Base-by-base conservation (phyloP, 2,329 filamentous ascomycete species). In the Diaporthe eres region DNA sequence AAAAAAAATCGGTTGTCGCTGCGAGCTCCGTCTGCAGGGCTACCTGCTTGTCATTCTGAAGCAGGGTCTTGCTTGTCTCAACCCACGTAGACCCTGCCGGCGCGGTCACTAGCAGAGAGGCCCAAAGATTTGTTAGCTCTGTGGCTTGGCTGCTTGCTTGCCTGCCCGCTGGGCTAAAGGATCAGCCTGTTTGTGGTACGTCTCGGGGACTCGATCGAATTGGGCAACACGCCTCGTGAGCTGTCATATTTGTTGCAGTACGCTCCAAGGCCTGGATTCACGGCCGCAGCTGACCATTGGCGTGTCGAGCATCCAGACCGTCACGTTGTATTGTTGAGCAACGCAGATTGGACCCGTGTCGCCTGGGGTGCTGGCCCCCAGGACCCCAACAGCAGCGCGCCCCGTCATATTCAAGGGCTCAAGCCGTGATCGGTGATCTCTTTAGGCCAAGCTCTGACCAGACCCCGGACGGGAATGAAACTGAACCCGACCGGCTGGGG, bases 21-120 rank as follows among this genome's bases (percentile, higher is more conserved):
- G 57, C n/a, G 57, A 61, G 44, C 71, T 19, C 47, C 44, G 34
- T 31, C 49, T 67, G 44, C 47, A 65, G 34, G 60, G 34, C n/a
- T 39, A 28, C 49, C 25, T 13, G 10, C 68, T 44, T 55, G 49
- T 67, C 49, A 17, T 31, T 42, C 42, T 31, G 34, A 51, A 49
- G 28, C 67, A 75, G 58, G 74, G 74, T 73, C 58, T 47, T 72
- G 68, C 74, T 44, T 75, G 74, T 72, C 58, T 60, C 58, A 17
- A 60, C 39, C 39, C 39, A 22, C 28, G 47, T 22, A 70, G 65
- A 42, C 49, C 34, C 47, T 68, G 61, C 44, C 60, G 13, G 61
- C 7, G 39, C 61, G 39, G 61, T 67, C 53, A n/a, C 47, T 44
- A 42, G 65, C 37, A 61, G 25, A 58, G 31, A 19, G 39, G 55